phyloP scores from a whole-genome alignment of 495 filamentous ascomycete species.

The Xylaria venustula region DNA sequence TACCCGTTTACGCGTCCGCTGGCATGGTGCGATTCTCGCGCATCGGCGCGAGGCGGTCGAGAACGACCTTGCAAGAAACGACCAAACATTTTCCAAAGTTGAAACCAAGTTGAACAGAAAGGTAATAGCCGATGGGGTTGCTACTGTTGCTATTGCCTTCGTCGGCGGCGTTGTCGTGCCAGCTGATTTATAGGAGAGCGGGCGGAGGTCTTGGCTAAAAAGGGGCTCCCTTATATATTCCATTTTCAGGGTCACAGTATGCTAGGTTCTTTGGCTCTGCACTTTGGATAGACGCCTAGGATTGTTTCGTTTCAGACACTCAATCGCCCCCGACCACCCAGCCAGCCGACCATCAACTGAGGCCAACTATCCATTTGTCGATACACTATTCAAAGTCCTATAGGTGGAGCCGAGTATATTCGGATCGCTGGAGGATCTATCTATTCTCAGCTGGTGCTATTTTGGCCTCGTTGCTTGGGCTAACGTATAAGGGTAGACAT shows the following conservation, averaged over 20 bases:
- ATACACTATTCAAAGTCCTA: slow-evolving; percentile 1
- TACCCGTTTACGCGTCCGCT: neutral
- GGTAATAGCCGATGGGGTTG: neutral
- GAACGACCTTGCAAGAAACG: neutral
- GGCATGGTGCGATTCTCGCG: neutral
- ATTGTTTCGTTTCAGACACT: neutral
- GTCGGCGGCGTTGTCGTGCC: neutral
- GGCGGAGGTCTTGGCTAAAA: neutral
- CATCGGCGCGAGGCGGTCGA: neutral
- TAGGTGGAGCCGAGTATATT: neutral
- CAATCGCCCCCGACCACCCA: neutral
- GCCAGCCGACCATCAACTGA: too few relatives aligned
- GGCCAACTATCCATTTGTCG: neutral
- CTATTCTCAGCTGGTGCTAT: neutral
- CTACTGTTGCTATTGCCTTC: neutral
- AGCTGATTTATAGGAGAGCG: neutral
- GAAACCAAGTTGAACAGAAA: neutral
- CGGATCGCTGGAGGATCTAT: neutral
- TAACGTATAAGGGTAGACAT: neutral
- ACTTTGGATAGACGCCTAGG: neutral
- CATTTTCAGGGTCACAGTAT: neutral
- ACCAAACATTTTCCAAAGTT: neutral
- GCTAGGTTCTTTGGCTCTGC: neutral
- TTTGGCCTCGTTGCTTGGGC: neutral
- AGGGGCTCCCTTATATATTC: neutral